Evolutionary conservation across 305 asterid species (phyloP).

Genomic region (Rubia occidens): DNA sequence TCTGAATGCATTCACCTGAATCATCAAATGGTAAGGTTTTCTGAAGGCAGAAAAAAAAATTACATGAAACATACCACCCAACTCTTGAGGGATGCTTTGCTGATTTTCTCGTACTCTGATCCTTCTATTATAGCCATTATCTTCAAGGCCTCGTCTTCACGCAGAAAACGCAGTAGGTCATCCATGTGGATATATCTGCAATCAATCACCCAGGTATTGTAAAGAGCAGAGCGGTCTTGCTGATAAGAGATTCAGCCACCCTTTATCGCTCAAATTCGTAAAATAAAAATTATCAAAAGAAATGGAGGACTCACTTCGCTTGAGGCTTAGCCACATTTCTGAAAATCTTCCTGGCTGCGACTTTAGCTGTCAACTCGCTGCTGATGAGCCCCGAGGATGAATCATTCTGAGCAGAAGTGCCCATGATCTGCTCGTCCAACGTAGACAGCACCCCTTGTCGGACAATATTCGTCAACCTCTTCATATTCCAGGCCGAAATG

Average conservation of each 20-base stretch:
- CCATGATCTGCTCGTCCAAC: conserved; percentile 56
- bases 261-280: not conserved
- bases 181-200: conserved; percentile 30
- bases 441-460: conserved; percentile 68
- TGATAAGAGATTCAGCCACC: too few species aligned
- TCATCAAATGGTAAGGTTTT: not conserved
- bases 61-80: conserved; percentile 70
- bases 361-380: conserved; percentile 75
- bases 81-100: conserved; percentile 61
- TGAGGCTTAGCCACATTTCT: conserved; percentile 76
- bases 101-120: conserved; percentile 58
- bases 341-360: conserved; percentile 92
- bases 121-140: conserved; percentile 49
- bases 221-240: too few species aligned
- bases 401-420: conserved; percentile 47
- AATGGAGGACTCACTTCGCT: conserved; percentile 42
- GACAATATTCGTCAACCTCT: conserved; percentile 68
- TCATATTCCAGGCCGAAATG: conserved; percentile 95
- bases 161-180: conserved; percentile 37
- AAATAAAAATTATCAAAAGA: not conserved
- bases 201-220: too few species aligned
- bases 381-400: conserved; percentile 50
- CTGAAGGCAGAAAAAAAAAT: not conserved
- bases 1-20: conserved; percentile 69
- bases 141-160: conserved; percentile 41